Percentiles rank a stretch among this genome's conserved stretches.
phyloP scores from a whole-genome alignment of 805 yeast species.

The Metschnikowia proteae region DNA sequence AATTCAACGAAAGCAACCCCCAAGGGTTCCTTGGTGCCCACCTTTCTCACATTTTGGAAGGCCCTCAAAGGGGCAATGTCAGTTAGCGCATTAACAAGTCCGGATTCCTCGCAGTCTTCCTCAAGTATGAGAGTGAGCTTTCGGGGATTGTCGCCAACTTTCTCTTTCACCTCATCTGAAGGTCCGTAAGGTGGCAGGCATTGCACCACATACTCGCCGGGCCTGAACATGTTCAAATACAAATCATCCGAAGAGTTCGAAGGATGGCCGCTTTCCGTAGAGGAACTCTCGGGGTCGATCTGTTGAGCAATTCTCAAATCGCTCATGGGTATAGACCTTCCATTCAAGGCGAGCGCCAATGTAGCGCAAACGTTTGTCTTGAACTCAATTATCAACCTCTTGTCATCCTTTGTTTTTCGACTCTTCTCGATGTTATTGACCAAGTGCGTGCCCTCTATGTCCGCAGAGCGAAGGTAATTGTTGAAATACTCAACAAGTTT shows the following conservation, averaged over 20 bases:
- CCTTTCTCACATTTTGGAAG: slow-evolving; percentile 44
- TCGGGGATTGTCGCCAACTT: slow-evolving; percentile 40
- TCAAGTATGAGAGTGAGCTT: slow-evolving; percentile 47
- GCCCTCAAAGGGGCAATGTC: slow-evolving; percentile 39
- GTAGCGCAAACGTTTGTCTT: slow-evolving; percentile 54
- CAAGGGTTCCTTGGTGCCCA: slow-evolving; percentile 45
- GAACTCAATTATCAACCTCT: slow-evolving; percentile 48
- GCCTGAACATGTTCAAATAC: slow-evolving; percentile 22
- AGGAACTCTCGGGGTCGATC: background rate
- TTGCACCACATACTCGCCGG: slow-evolving; percentile 36
- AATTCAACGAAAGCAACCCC: slow-evolving; percentile 59
- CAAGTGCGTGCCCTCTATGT: slow-evolving; percentile 35
- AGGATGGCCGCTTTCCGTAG: background rate
- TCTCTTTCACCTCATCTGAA: slow-evolving; percentile 23
- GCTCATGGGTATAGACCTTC: slow-evolving; percentile 26
- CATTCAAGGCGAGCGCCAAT: slow-evolving; percentile 42
- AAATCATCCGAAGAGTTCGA: background rate
- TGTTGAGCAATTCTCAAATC: slow-evolving; percentile 24
- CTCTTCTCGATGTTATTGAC: slow-evolving; percentile 30
- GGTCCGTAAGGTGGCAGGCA: slow-evolving; percentile 17
- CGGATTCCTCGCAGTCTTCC: slow-evolving; percentile 44
- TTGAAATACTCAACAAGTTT: slow-evolving; percentile 44
- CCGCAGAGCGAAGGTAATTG: slow-evolving; percentile 42
- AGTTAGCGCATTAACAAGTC: slow-evolving; percentile 38
- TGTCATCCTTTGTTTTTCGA: slow-evolving; percentile 35